Base-by-base conservation (phyloP, 2,329 filamentous ascomycete species). In the Hypoxylon sp. region DNA sequence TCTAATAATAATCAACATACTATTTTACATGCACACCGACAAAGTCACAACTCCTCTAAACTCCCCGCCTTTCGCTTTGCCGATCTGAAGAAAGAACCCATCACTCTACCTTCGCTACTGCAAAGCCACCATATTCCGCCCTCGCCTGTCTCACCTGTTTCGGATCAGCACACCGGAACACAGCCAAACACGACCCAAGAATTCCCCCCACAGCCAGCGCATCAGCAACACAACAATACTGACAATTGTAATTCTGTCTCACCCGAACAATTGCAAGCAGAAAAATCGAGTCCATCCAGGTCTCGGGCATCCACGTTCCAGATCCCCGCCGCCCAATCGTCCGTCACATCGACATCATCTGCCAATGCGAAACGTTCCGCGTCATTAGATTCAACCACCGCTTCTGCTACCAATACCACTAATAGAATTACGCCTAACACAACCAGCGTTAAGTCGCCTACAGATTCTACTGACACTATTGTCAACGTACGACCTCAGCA, bases 1-100 rank as follows among this genome's bases (percentile, higher is more conserved):
- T 63, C 63, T 50, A 60, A 60, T 49, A 59, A 38, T 7, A 38
- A 38, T n/a, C 46, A 51, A 21, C 60, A 70, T 32, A 75, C 60
- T 65, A 73, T 70, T 48, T 66, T 80, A 58, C 83, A 87, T 72
- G 76, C 78, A 48, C 85, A 87, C 76, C 84, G 85, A 60, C 84
- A 85, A 70, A 84, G 76, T 74, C 82, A 87, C 76, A 87, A 82
- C 73, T 83, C 85, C 41, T 87, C 85, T 67, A 87, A 87, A 72
- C 78, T 87, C 70, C 85, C 86, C 28, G 81, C 85, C 21, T 86
- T 84, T 76, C 85, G 85, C 64, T 85, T 86, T 74, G 83, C 81
- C 70, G 85, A 87, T 77, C 78, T 83, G 60, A 79, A 78, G 61
- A 80, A 79, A 65, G 78, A 80, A 66, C 70, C 76, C 50, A 76